phyloP scores from a whole-genome alignment of 176 grass and related monocot species.

The Puya raimondii region DNA sequence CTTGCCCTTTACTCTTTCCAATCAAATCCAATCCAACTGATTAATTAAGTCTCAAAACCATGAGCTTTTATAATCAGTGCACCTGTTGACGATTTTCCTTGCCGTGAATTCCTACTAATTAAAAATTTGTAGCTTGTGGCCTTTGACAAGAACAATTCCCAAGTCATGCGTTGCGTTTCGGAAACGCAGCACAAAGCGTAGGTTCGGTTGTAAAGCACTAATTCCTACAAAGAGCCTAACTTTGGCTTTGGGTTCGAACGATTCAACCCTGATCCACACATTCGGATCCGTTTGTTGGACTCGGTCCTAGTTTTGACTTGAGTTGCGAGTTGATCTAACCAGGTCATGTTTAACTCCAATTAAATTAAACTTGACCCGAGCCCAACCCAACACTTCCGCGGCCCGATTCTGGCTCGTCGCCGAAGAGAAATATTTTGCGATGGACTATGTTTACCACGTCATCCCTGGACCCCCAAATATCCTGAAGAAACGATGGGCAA shows the following conservation, averaged over 20 bases:
- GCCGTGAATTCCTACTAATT: not conserved
- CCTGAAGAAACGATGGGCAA: not conserved
- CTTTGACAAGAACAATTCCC: not conserved
- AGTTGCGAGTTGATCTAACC: no score
- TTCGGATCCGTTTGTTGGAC: no score
- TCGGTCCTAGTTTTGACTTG: no score
- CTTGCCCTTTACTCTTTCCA: not conserved
- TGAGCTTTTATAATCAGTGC: not conserved
- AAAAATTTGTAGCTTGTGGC: not conserved
- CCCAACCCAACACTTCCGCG: no score
- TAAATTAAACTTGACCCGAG: no score
- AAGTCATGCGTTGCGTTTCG: not conserved
- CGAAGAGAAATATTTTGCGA: no score
- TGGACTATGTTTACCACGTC: no score
- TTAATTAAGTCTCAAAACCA: not conserved
- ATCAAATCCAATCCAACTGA: not conserved
- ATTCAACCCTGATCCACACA: no score
- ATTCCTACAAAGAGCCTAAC: not conserved
- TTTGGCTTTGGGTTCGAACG: not conserved
- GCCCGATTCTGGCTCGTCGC: no score
- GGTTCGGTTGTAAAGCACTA: not conserved
- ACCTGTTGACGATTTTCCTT: not conserved
- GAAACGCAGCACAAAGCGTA: not conserved
- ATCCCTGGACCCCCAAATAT: not conserved
- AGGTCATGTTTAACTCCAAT: no score